Conservation (phyloP, 2,329 filamentous ascomycete genomes). For the Stenocarpella maydis region DNA sequence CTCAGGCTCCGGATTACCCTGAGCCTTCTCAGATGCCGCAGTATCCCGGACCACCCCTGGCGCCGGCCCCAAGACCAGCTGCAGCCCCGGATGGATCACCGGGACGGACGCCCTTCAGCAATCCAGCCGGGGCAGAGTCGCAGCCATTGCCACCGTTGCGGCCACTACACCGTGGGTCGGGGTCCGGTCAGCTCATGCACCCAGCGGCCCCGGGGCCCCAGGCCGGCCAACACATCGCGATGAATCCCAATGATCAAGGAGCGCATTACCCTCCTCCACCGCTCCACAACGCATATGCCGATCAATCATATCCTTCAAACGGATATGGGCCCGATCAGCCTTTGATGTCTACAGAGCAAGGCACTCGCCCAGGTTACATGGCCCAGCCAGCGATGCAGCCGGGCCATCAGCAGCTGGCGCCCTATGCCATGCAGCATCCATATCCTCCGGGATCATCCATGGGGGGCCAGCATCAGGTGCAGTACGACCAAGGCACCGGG, state of each 20-base stretch:
- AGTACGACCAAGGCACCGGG: conserved; percentile 19
- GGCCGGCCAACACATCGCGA: conserved; percentile 19
- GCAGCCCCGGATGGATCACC: conserved; percentile 27
- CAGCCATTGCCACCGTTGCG: conserved; percentile 30
- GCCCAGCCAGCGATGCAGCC: conserved; percentile 30
- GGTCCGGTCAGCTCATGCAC: conserved; percentile 29
- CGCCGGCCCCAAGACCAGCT: conserved; percentile 7
- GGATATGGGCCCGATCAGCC: conserved; percentile 35
- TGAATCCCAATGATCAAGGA: conserved; percentile 19
- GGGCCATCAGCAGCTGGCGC: conserved; percentile 28
- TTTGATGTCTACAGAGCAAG: conserved; percentile 34
- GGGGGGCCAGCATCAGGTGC: conserved; percentile 15
- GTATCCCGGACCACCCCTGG: conserved; percentile 19
- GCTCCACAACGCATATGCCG: conserved; percentile 22
- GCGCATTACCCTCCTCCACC: conserved; percentile 25
- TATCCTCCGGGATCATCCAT: conserved; percentile 22
- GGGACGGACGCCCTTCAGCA: conserved; percentile 34
- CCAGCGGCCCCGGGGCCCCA: conserved; percentile 22
- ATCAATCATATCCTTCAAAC: conserved; percentile 30
- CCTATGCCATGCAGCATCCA: conserved; percentile 23
- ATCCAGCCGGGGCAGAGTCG: conserved; percentile 28
- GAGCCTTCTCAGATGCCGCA: conserved; percentile 29
- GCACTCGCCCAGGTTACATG: conserved; percentile 30
- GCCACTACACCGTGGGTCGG: conserved; percentile 31
- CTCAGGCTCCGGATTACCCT: conserved; percentile 21